phyloP scores from a whole-genome alignment of 306 rosid genomes.

The Glycine latifolia region DNA sequence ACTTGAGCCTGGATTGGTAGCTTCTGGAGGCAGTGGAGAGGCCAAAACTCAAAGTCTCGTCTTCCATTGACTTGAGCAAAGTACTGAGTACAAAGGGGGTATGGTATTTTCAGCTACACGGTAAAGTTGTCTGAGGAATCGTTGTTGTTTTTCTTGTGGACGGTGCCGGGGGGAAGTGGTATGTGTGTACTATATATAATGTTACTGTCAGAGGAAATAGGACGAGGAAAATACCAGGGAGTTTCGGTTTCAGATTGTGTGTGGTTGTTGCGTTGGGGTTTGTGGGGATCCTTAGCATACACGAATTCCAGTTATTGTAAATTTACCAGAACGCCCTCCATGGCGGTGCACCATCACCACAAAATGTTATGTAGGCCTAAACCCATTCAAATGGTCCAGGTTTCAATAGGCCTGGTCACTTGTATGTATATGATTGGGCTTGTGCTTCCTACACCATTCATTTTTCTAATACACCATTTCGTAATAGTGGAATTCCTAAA shows the following conservation, averaged over 20 bases:
- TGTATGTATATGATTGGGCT: too few species aligned
- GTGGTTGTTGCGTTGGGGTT: conserved; percentile 5
- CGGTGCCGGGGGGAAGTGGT: neutral
- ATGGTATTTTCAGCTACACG: neutral
- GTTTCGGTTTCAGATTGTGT: conserved; percentile 40
- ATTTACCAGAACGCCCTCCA: too few species aligned
- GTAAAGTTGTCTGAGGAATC: neutral
- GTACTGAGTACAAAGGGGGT: conserved; percentile 3
- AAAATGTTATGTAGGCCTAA: too few species aligned
- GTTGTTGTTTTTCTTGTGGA: neutral
- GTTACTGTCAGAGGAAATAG: neutral
- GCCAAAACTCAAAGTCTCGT: conserved; percentile 53
- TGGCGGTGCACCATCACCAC: too few species aligned
- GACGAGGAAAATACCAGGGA: conserved; percentile 47
- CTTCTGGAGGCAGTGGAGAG: conserved; percentile 57
- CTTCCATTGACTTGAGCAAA: conserved; percentile 58
- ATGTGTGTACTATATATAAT: neutral
- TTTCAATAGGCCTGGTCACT: too few species aligned
- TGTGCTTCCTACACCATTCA: too few species aligned
- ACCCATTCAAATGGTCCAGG: too few species aligned
- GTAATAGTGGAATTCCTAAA: too few species aligned
- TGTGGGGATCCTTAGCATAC: too few species aligned
- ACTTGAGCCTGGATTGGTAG: conserved; percentile 54
- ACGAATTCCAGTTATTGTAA: too few species aligned
- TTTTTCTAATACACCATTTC: too few species aligned